Percentiles rank a stretch among this genome's conserved stretches.
Evolutionary conservation across 441 rosid genomes (phyloP).

Genomic region (Manihot esculenta): DNA sequence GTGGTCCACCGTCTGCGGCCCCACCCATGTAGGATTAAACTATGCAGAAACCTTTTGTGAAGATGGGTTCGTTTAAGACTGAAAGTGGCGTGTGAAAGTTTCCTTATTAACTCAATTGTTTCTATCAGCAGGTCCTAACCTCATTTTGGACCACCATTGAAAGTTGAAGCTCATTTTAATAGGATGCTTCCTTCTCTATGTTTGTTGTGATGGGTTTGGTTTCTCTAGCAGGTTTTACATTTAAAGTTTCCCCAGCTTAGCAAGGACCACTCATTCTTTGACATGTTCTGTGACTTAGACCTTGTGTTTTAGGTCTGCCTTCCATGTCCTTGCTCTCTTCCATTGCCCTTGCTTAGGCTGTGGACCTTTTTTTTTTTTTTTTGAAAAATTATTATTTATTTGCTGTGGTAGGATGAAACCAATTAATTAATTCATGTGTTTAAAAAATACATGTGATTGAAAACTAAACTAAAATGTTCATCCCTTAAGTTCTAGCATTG

Average conservation of each 20-base stretch:
- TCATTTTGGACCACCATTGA: constrained; percentile 20
- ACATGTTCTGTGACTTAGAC: constrained; percentile 6
- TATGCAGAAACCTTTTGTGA: neutral
- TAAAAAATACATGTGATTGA: too few relatives aligned
- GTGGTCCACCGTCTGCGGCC: constrained; percentile 14
- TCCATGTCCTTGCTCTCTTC: neutral
- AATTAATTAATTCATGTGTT: too few relatives aligned
- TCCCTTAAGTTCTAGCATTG: too few relatives aligned
- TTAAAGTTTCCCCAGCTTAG: neutral
- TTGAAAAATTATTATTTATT: too few relatives aligned
- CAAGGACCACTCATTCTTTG: constrained; percentile 20
- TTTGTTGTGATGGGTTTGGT: neutral
- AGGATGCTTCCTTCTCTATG: constrained; percentile 6
- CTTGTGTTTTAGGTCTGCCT: constrained; percentile 20
- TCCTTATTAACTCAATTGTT: neutral
- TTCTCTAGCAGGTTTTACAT: neutral
- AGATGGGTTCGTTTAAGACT: neutral
- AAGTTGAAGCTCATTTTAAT: neutral
- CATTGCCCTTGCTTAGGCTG: neutral
- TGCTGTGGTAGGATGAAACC: too few relatives aligned
- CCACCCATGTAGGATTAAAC: neutral
- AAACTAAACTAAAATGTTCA: too few relatives aligned
- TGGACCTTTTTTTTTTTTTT: neutral
- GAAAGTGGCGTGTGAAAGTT: neutral
- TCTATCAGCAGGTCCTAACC: neutral